Evolutionary conservation across 2,329 filamentous ascomycete species (phyloP).

Genomic region (Boeremia lycopersici): DNA sequence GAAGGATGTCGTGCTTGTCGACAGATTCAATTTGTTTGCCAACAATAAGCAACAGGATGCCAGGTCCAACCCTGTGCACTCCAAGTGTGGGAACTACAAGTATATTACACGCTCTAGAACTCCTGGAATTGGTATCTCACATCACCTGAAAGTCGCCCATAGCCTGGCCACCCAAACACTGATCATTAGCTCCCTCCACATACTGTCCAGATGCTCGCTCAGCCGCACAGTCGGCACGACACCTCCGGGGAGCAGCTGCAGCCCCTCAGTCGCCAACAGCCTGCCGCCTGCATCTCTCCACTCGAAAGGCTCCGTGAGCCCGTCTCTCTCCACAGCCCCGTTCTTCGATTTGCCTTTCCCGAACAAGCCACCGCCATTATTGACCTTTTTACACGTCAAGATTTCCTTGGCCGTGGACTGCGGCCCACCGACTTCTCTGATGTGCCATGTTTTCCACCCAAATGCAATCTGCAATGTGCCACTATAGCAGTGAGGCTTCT

Average conservation of each 20-base stretch:
- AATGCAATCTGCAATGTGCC: slow-evolving; percentile 22
- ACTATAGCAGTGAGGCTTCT: slow-evolving; percentile 18
- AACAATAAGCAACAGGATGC: neutral
- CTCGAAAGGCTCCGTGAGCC: slow-evolving; percentile 15
- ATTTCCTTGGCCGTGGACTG: slow-evolving; percentile 19
- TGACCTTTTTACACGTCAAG: slow-evolving; percentile 22
- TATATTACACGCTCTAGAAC: neutral
- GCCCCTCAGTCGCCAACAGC: slow-evolving; percentile 22
- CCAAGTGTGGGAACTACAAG: neutral
- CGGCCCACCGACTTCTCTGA: slow-evolving; percentile 16
- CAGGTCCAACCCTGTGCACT: slow-evolving; percentile 2
- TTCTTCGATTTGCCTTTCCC: slow-evolving; percentile 10
- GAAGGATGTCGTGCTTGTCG: neutral
- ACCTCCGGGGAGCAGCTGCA: slow-evolving; percentile 13
- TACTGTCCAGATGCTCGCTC: slow-evolving; percentile 20
- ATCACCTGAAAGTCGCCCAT: slow-evolving; percentile 16
- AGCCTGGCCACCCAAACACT: slow-evolving; percentile 22
- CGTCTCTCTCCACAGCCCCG: slow-evolving; percentile 10
- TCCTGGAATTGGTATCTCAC: neutral
- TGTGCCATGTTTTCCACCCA: slow-evolving; percentile 20
- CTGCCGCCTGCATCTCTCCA: slow-evolving; percentile 24
- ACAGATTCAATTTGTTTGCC: neutral
- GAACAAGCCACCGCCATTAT: slow-evolving; percentile 10
- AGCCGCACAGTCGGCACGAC: slow-evolving; percentile 24
- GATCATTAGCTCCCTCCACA: slow-evolving; percentile 29